Base-by-base conservation (phyloP, 805 yeast species). In the Metschnikowia gelsemii region DNA sequence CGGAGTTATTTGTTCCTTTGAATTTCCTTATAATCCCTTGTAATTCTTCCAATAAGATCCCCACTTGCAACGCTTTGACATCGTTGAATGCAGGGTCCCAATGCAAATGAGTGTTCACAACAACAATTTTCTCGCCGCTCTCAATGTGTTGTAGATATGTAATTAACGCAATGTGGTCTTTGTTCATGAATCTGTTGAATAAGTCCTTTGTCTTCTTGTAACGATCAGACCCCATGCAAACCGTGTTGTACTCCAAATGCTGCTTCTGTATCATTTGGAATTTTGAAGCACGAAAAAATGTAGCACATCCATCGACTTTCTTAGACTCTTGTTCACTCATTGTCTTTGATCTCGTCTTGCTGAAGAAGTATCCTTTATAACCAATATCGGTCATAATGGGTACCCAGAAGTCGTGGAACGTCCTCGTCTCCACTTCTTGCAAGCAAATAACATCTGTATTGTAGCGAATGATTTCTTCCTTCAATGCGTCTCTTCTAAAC, bases 1-100 rank as follows among this genome's bases (percentile, higher is more conserved):
- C 80, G 21, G 69, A 63, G 30, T 70, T 61, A 43, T 68, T 71
- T 22, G 75, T 57, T 51, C 72, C 72, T 37, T 57, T 51, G 43
- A 68, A 73, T 57, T 71, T 75, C 56, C 78, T 79, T 31, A 81
- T 66, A 35, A 87, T 63, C 5, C 68, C 67, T 58, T 87, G 93
- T 57, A 95, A 65, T 64, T 93, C 96, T 55, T 91, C 97, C 55
- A 93, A 67, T 49, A 93, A 69, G 21, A 93, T 84, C 31, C 96
- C 97, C 42, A 87, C 93, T 70, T 93, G 99, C 67, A 93, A 84
- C 2, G 97, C 80, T 63, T 93, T 93, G 42, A 93, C 99, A 66
- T 93, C 99, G 60, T 87, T 87, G 59, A 82, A 87, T 36, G 86
- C 87, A 3, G 99, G 99, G 69, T 93, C 97, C 98, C 99, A 93